Evolutionary conservation across 192 early-diverging fungal species (phyloP), one percentile per base, ranked within the genome.

Genomic region (Gaertneriomyces sp.): DNA sequence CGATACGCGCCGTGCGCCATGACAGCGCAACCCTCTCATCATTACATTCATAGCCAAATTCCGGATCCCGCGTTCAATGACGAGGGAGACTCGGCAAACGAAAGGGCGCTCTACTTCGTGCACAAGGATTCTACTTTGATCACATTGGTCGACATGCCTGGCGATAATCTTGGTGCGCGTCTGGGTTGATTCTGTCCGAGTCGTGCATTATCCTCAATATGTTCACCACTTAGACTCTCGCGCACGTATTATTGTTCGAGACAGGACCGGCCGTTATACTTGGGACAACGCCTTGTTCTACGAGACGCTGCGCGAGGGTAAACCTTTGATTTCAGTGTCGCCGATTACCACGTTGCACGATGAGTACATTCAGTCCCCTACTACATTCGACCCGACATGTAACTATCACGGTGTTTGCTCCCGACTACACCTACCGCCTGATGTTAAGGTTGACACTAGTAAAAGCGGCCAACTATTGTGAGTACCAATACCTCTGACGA

Each of bases 261-360:
- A 93, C 63, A 76, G 86, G 47, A 89, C 89, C 9, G 92, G 92
- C 4, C 79, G 88, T 19, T 93, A 91, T 74, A 76, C 80, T 4
- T 94, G 92, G 92, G 91, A 94, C 60, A 77, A 79, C 7, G 74
- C 81, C 42, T 61, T 90, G n/a, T 91, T 91, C 71, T 90, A 85
- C 70, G 77, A 86, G 53, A 57, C 9, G 12, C 60, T 81, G 17
- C 62, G 61, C 3, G 78, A 85, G 9, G 66, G 77, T 60, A 49
- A 64, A 69, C 70, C 52, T 49, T 2, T n/a, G 2, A 12, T 17
- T 17, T 2, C 17, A 17, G 47, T n/a, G 1, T 33, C 25, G 25
- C 25, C 25, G 25, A 33, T 33, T 33, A 33, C 25, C 25, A 33
- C 25, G 2, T 2, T 2, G 2, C 25, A 33, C 25, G 25, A 33